A percentile compares a stretch with the other conserved stretches of the same genome.
Conservation (phyloP, 1,284 basidiomycete genomes). For the Leccinum subspadiceum region DNA sequence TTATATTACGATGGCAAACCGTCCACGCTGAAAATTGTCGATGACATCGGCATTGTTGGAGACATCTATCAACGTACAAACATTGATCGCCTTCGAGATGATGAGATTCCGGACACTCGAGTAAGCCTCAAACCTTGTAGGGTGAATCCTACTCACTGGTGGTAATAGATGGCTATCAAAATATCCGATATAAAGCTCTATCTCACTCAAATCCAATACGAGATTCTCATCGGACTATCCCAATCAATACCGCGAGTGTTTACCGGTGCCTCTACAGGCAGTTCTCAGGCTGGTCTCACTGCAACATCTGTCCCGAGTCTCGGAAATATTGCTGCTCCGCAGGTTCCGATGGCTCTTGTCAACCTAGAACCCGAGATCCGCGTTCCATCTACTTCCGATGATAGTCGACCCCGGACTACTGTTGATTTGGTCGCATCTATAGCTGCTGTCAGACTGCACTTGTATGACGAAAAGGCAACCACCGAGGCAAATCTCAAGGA, state of each 20-base stretch:
- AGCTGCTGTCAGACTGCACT: slow-evolving; percentile 79
- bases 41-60: slow-evolving; percentile 83
- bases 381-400: slow-evolving; percentile 23
- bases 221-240: slow-evolving; percentile 69
- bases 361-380: slow-evolving; percentile 62
- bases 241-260: slow-evolving; percentile 77
- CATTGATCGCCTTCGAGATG: slow-evolving; percentile 49
- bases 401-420: slow-evolving; percentile 52
- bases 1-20: slow-evolving; percentile 50
- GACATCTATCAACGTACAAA: slow-evolving; percentile 64
- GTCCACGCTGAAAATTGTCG: slow-evolving; percentile 81
- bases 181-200: slow-evolving; percentile 91
- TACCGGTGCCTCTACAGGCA: slow-evolving; percentile 40
- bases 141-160: slow-evolving; percentile 5
- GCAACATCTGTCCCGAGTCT: slow-evolving; percentile 13
- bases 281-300: slow-evolving; percentile 27
- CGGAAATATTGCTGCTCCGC: slow-evolving; percentile 5
- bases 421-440: slow-evolving; percentile 81
- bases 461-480: slow-evolving; percentile 78
- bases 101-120: slow-evolving; percentile 66
- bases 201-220: slow-evolving; percentile 90
- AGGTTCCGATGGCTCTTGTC: slow-evolving; percentile 23
- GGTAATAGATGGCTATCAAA: slow-evolving; percentile 60
- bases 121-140: slow-evolving; percentile 38
- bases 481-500: slow-evolving; percentile 64